These are phyloP conservation scores for Monilinia polystroma DNA, from an alignment of 2,329 filamentous ascomycete genomes.

Conservation along the genomic window DNA sequence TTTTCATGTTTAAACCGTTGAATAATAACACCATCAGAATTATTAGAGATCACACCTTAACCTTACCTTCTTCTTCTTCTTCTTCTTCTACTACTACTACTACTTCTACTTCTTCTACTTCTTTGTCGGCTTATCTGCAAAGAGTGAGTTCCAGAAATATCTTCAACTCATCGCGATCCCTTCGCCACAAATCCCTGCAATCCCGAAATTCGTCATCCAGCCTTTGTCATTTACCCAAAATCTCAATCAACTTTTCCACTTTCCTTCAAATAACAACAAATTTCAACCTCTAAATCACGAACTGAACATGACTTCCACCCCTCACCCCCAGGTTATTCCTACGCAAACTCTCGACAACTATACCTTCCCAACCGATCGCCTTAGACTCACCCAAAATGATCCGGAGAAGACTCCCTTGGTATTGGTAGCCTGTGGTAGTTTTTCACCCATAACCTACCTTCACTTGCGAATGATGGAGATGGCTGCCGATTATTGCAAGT, in stretches of 20 bases:
- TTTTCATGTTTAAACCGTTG: neutral
- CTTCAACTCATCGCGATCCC: conserved; percentile 14
- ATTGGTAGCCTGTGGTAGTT: conserved; percentile 68
- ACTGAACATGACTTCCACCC: conserved; percentile 27
- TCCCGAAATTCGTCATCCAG: conserved; percentile 23
- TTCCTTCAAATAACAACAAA: conserved; percentile 3
- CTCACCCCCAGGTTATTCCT: conserved; percentile 26
- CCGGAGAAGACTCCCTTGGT: conserved; percentile 61
- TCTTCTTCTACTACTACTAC: too few relatives aligned
- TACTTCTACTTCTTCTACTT: too few relatives aligned
- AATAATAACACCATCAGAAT: neutral
- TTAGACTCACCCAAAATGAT: conserved; percentile 56
- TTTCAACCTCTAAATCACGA: neutral
- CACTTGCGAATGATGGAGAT: conserved; percentile 88
- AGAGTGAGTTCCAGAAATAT: conserved; percentile 4
- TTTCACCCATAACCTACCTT: conserved; percentile 72
- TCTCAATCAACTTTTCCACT: neutral
- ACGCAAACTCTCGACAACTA: conserved; percentile 45
- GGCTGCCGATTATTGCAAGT: conserved; percentile 66
- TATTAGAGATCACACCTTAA: neutral
- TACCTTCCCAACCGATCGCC: conserved; percentile 57
- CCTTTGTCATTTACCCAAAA: conserved; percentile 5
- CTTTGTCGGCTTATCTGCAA: conserved; percentile 10
- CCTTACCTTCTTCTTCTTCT: neutral
- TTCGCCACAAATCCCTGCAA: conserved; percentile 13